Base-by-base conservation (phyloP, 257 asterid genomes). In the Fraxinus quadrangulata region DNA sequence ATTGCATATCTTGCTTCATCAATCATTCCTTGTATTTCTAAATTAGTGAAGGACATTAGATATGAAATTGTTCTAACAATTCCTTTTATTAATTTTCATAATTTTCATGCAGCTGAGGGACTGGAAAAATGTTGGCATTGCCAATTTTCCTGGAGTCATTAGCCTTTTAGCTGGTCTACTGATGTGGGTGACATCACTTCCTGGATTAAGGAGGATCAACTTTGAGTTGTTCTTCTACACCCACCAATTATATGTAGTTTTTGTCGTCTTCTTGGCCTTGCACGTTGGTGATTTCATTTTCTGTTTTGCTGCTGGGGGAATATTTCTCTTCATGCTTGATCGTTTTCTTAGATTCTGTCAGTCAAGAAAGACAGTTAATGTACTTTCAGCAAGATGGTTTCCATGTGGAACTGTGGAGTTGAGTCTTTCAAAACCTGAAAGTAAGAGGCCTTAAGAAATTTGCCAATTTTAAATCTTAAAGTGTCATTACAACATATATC, bases 141-240 rank as follows among this genome's bases (percentile, higher is more conserved):
- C 96, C 16, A 88, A 84, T 80, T 84, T 89, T 34, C 90, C 97
- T 0, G 97, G 97, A 40, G 97, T 88, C 54, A 82, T 90, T 69
- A 86, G 91, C 87, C 94, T 92, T 19, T 21, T 71, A 23, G 94
- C 92, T 14, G 97, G 97, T 75, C 73, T 92, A 37, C 17, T 88
- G 17, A 92, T 92, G 97, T 92, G 97, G 97, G 84, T 85, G 65
- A 89, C 97, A 68, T 92, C 97, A 3, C 90, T 92, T 19, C 96
- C 97, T 5, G 91, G 93, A 24, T 82, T 90, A 67, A 84, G 97
- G 83, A 82, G 92, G 78, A 16, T 74, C 11, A 85, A 90, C 26
- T 92, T 92, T 72, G 96, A 92, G 80, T 49, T 92, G 54, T 92
- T 92, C 84, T 92, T 90, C 88, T 92, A 92, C 51, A 42, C 51